Conservation (phyloP, 495 filamentous ascomycete species). For the Penicillium malachiteum region DNA sequence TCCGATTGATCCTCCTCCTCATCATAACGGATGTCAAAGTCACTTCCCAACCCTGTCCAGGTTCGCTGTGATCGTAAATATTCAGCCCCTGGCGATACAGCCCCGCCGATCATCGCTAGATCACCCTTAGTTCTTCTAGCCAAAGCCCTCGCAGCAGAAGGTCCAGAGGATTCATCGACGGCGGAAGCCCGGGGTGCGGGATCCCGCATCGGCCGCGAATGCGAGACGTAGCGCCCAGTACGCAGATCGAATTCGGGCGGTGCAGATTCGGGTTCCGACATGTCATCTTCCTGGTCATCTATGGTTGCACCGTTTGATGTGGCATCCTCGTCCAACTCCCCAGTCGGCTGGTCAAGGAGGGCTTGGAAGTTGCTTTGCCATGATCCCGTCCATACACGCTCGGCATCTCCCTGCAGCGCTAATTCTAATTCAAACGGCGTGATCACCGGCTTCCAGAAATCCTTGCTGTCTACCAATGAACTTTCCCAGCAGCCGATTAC, state of each 20-base stretch:
- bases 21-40: slow-evolving; percentile 70
- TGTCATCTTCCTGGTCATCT: slow-evolving; percentile 37
- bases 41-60: slow-evolving; percentile 90
- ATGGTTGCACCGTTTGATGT: slow-evolving; percentile 23
- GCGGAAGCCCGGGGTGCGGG: slow-evolving; percentile 33
- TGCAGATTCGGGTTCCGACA: slow-evolving; percentile 62
- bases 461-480: slow-evolving; percentile 78
- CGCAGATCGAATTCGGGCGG: slow-evolving; percentile 92
- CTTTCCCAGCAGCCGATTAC: slow-evolving; percentile 99
- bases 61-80: slow-evolving; percentile 78
- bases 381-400: slow-evolving; percentile 71
- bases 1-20: slow-evolving; percentile 53
- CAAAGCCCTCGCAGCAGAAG: slow-evolving; percentile 45
- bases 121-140: slow-evolving; percentile 64
- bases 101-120: slow-evolving; percentile 71
- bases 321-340: slow-evolving; percentile 21
- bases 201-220: slow-evolving; percentile 74
- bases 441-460: slow-evolving; percentile 81
- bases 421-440: slow-evolving; percentile 89
- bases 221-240: slow-evolving; percentile 81
- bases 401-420: slow-evolving; percentile 65
- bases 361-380: slow-evolving; percentile 75
- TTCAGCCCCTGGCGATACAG: slow-evolving; percentile 87
- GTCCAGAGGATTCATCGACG: slow-evolving; percentile 33
- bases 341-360: slow-evolving; percentile 41